Conservation (phyloP, 176 grass and related monocot species). For the Otatea glauca region DNA sequence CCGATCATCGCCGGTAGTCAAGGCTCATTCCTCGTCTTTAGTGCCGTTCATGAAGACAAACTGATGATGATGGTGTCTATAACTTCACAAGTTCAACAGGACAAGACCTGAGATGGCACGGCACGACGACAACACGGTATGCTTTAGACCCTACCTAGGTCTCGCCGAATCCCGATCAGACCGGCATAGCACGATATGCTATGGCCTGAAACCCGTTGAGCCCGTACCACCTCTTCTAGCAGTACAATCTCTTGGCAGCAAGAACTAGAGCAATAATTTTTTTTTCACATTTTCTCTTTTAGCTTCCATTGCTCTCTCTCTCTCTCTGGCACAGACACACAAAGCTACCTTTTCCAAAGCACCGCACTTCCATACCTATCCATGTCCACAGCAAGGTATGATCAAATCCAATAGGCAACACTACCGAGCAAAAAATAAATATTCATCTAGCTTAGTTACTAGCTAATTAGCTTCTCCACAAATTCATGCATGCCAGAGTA, state of each 20-base stretch:
- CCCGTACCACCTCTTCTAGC: too few relatives aligned
- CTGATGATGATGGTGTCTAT: too few relatives aligned
- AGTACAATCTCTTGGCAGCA: background rate
- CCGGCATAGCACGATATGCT: too few relatives aligned
- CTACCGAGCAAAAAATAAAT: background rate
- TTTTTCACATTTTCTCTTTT: background rate
- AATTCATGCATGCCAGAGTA: slow-evolving; percentile 19
- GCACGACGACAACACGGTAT: too few relatives aligned
- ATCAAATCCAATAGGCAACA: slow-evolving; percentile 35
- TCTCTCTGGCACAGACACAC: slow-evolving; percentile 24
- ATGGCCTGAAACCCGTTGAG: too few relatives aligned
- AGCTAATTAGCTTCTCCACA: slow-evolving; percentile 23
- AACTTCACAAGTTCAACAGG: too few relatives aligned
- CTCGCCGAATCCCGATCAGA: too few relatives aligned
- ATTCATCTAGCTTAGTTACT: slow-evolving; percentile 5
- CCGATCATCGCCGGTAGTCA: too few relatives aligned
- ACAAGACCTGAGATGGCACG: too few relatives aligned
- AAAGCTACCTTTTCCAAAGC: slow-evolving; percentile 56
- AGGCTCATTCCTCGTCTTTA: too few relatives aligned
- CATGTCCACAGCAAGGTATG: slow-evolving; percentile 92
- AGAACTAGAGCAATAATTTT: background rate
- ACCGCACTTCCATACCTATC: slow-evolving; percentile 29
- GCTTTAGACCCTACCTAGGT: too few relatives aligned
- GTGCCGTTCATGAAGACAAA: too few relatives aligned
- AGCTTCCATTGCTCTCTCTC: background rate